Evolutionary conservation across 1,284 basidiomycete genomes (phyloP).

Genomic region (Kwoniella shivajii): DNA sequence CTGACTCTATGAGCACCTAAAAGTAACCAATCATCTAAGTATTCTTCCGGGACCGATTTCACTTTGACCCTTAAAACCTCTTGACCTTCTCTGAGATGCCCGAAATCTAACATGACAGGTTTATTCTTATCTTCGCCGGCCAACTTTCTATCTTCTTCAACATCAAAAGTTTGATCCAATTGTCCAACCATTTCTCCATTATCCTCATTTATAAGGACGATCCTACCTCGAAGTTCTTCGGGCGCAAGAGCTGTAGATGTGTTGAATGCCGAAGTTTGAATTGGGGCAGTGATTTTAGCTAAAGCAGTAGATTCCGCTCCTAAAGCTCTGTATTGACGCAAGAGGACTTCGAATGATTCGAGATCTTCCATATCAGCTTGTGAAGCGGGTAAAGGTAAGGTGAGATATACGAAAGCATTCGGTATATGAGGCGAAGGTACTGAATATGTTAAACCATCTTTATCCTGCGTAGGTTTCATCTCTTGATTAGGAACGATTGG

Average conservation of each 20-base stretch:
- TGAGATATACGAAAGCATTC: constrained; percentile 54
- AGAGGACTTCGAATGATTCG: constrained; percentile 69
- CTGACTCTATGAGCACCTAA: constrained; percentile 68
- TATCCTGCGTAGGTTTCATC: constrained; percentile 21
- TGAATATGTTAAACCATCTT: constrained; percentile 34
- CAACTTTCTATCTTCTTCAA: constrained; percentile 62
- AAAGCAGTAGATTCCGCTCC: constrained; percentile 34
- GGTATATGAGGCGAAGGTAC: constrained; percentile 43
- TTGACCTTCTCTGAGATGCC: constrained; percentile 55
- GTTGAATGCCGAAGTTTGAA: constrained; percentile 8
- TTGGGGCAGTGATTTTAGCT: constrained; percentile 24
- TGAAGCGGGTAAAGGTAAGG: constrained; percentile 52
- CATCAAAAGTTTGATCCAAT: constrained; percentile 63
- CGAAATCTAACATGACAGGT: constrained; percentile 73
- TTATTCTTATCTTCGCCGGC: constrained; percentile 60
- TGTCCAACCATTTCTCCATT: constrained; percentile 74
- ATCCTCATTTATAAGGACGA: constrained; percentile 73
- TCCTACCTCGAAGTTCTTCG: constrained; percentile 64
- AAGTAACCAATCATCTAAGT: constrained; percentile 67
- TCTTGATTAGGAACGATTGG: constrained; percentile 42
- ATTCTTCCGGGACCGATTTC: constrained; percentile 66
- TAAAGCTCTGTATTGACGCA: constrained; percentile 65
- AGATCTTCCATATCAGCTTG: constrained; percentile 61
- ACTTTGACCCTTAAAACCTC: constrained; percentile 54
- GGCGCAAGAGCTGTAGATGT: constrained; percentile 10